phyloP scores from a whole-genome alignment of 345 rosid species.

The Brassica carinata region DNA sequence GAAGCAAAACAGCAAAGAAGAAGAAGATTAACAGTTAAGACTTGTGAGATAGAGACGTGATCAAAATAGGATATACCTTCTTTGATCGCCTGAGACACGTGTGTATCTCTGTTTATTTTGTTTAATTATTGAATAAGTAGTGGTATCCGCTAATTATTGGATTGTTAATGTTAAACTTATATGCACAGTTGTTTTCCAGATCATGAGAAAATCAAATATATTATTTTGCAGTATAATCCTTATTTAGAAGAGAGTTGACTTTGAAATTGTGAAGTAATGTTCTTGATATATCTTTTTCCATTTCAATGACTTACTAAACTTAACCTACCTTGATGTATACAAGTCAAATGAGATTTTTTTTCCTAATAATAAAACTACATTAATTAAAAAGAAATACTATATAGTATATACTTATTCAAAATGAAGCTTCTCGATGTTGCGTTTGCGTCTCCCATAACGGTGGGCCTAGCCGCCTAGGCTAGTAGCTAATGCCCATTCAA shows the following conservation, averaged over 20 bases:
- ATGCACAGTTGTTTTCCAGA: conserved; percentile 22
- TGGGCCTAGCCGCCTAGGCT: conserved; percentile 10
- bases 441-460: neutral
- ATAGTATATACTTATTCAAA: neutral
- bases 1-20: neutral
- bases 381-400: too few relatives aligned
- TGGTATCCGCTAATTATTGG: neutral
- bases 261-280: neutral
- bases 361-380: neutral
- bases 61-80: conserved; percentile 5
- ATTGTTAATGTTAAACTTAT: neutral
- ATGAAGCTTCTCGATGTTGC: conserved; percentile 30
- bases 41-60: conserved; percentile 22
- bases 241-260: neutral
- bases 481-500: conserved; percentile 12
- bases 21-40: conserved; percentile 15
- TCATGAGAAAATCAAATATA: neutral
- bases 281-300: neutral
- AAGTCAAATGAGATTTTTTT: neutral
- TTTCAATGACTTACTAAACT: neutral
- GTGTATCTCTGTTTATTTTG: neutral
- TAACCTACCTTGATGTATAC: neutral
- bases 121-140: neutral
- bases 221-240: neutral
- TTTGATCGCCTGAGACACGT: conserved; percentile 3